These are phyloP conservation scores for Podaxis carcinomalis DNA, from an alignment of 768 basidiomycete species.

Conservation along the genomic window DNA sequence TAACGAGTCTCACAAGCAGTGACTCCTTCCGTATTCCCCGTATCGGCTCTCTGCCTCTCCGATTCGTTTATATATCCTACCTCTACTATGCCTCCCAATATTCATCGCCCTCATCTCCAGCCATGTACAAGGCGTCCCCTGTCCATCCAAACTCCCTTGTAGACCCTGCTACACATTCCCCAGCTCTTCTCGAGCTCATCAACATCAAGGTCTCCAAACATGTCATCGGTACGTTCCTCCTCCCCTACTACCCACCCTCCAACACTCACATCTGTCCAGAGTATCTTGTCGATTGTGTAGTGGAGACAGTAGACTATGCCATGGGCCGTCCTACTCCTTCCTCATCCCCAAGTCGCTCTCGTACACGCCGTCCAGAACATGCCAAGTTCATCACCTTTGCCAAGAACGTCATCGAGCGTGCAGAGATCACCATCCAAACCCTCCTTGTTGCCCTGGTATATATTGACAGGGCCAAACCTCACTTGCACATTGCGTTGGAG, in stretches of 20 bases:
- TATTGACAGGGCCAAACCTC: conserved; percentile 71
- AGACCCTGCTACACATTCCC: conserved; percentile 58
- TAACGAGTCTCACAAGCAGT: conserved; percentile 15
- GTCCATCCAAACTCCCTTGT: conserved; percentile 51
- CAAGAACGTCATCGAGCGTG: conserved; percentile 61
- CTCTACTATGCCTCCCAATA: conserved; percentile 2
- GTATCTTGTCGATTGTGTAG: conserved; percentile 63
- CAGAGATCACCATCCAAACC: conserved; percentile 68
- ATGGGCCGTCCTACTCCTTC: conserved; percentile 61
- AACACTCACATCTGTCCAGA: conserved; percentile 36
- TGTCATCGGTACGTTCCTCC: conserved; percentile 54
- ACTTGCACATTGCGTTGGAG: conserved; percentile 76
- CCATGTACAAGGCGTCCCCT: conserved; percentile 2
- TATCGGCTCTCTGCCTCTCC: conserved; percentile 29
- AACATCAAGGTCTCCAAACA: conserved; percentile 57
- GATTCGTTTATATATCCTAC: conserved; percentile 27
- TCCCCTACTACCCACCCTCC: not conserved
- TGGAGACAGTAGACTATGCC: conserved; percentile 73
- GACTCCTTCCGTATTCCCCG: conserved; percentile 26
- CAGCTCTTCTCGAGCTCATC: conserved; percentile 64
- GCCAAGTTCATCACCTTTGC: conserved; percentile 62
- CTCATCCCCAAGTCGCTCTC: conserved; percentile 43
- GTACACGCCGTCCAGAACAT: conserved; percentile 46
- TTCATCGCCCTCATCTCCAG: conserved; percentile 10
- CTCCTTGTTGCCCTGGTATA: conserved; percentile 72